These are phyloP conservation scores for Aspergillus bertholletiae DNA, from an alignment of 495 filamentous ascomycete species.

Conservation along the genomic window DNA sequence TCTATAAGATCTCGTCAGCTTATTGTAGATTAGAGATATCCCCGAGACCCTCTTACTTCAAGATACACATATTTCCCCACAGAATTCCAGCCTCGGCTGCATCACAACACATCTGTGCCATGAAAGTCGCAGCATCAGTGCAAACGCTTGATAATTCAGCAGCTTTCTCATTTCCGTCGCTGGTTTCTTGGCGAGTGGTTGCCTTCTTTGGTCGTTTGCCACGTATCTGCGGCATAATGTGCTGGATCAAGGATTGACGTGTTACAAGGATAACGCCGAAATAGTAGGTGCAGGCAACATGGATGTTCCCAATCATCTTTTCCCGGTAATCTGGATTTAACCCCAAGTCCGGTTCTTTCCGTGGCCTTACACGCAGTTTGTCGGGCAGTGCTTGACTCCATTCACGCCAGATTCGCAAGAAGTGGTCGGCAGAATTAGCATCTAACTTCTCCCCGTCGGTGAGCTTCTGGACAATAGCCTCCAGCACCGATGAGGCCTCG, in stretches of 20 bases:
- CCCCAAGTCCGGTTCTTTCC: conserved; percentile 13
- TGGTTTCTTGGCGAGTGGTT: not conserved
- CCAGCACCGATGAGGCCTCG: conserved; percentile 29
- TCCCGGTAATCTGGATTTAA: conserved; percentile 14
- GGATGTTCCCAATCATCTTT: conserved; percentile 34
- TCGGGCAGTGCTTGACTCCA: conserved; percentile 34
- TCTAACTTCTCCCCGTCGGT: conserved; percentile 32
- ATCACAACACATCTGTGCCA: conserved; percentile 40
- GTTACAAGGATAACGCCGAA: conserved; percentile 43
- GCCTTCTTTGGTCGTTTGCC: conserved; percentile 22
- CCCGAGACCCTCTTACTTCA: conserved; percentile 23
- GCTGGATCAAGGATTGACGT: conserved; percentile 37
- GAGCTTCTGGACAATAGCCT: conserved; percentile 31
- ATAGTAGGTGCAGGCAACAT: conserved; percentile 41
- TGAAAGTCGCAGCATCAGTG: conserved; percentile 38
- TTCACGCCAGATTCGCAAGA: conserved; percentile 30
- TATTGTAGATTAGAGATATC: not conserved
- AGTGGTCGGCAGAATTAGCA: conserved; percentile 27
- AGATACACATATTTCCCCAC: conserved; percentile 35
- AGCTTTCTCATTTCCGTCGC: conserved; percentile 24
- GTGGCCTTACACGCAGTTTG: conserved; percentile 21
- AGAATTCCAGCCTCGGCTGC: conserved; percentile 29
- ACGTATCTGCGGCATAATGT: conserved; percentile 11
- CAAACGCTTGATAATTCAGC: conserved; percentile 32
- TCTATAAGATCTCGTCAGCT: conserved; percentile 19